Percentiles rank a stretch among this genome's conserved stretches.
Evolutionary conservation across 345 rosid genomes (phyloP).

Genomic region (Excoecaria cochinchinensis): DNA sequence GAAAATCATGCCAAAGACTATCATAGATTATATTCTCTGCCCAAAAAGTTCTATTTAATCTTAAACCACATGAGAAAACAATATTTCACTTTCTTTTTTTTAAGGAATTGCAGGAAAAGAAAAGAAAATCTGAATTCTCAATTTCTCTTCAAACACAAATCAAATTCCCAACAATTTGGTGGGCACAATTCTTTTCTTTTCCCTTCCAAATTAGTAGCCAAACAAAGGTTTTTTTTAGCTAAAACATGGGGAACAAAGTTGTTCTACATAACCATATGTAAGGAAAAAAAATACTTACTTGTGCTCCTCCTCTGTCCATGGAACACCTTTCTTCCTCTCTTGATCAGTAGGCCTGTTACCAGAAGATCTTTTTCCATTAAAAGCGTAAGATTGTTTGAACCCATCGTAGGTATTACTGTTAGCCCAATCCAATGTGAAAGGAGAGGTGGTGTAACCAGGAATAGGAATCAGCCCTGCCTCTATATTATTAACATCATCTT

Average conservation of each 20-base stretch:
- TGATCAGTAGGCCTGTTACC: constrained; percentile 42
- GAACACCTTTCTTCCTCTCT: constrained; percentile 36
- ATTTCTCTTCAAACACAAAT: too few relatives aligned
- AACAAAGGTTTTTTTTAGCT: not conserved
- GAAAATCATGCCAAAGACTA: not conserved
- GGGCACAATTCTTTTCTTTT: not conserved
- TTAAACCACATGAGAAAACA: not conserved
- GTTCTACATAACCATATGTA: too few relatives aligned
- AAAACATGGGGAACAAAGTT: not conserved
- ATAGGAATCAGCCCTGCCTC: constrained; percentile 39
- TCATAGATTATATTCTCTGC: not conserved
- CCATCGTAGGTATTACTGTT: constrained; percentile 43
- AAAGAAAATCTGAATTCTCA: too few relatives aligned
- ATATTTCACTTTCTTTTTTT: not conserved
- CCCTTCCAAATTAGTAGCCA: not conserved
- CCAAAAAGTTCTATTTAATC: not conserved
- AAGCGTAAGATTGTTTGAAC: constrained; percentile 45
- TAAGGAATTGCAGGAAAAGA: too few relatives aligned
- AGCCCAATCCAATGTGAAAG: constrained; percentile 59
- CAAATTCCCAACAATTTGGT: too few relatives aligned
- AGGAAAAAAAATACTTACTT: constrained; percentile 24
- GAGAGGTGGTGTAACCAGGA: constrained; percentile 39
- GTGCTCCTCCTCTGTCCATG: constrained; percentile 42
- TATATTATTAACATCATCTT: constrained; percentile 30
- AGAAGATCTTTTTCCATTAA: constrained; percentile 65